These are phyloP conservation scores for Hamamelis virginiana DNA, from an alignment of 164 flowering plant species.

Conservation along the genomic window DNA sequence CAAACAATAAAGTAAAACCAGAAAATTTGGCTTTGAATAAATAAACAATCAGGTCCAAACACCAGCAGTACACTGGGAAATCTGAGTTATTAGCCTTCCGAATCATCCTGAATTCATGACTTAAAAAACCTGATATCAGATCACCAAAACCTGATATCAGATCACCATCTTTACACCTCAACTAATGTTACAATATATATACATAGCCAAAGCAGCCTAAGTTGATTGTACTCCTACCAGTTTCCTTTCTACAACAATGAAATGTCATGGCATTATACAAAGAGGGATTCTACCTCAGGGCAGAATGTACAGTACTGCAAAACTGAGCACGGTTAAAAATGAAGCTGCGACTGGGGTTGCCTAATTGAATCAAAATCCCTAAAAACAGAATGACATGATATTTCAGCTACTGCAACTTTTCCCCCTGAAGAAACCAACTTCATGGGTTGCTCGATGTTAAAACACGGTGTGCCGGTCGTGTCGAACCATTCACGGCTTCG, in stretches of 20 bases:
- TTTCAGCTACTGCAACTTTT: not conserved
- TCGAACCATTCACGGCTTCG: slow-evolving; percentile 59
- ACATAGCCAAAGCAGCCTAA: slow-evolving; percentile 31
- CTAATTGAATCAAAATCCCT: slow-evolving; percentile 8
- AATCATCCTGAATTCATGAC: no score
- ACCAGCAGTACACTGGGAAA: no score
- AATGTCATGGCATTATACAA: slow-evolving; percentile 14
- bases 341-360: slow-evolving; percentile 9
- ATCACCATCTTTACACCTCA: slow-evolving; percentile 35
- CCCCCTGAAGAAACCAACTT: slow-evolving; percentile 3
- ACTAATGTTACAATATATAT: slow-evolving; percentile 43
- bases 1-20: no score
- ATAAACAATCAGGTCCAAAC: no score
- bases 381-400: not conserved
- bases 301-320: slow-evolving; percentile 17
- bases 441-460: slow-evolving; percentile 15
- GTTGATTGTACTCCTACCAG: slow-evolving; percentile 4
- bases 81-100: no score
- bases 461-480: slow-evolving; percentile 26
- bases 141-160: slow-evolving; percentile 20
- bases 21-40: no score
- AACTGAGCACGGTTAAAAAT: slow-evolving; percentile 10
- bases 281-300: slow-evolving; percentile 12
- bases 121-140: slow-evolving; percentile 20
- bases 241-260: slow-evolving; percentile 19